A percentile compares a stretch with the other conserved stretches of the same genome.
Conservation (phyloP, 495 filamentous ascomycete genomes). For the Poronia punctata region DNA sequence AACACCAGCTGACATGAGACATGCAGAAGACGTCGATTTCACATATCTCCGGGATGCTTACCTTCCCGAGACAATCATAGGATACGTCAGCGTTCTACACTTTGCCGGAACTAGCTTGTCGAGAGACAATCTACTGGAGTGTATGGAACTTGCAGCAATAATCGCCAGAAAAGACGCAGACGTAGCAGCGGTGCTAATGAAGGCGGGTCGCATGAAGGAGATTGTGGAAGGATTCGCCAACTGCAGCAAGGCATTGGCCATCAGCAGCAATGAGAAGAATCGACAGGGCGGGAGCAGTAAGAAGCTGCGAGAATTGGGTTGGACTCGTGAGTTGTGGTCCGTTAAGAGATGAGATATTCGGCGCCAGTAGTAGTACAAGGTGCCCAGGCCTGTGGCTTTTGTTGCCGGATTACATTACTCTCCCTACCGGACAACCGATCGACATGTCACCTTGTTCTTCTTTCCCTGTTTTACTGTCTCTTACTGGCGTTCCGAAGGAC, state of each 20-base stretch:
- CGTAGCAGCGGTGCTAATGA: slow-evolving; percentile 57
- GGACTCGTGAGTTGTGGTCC: slow-evolving; percentile 47
- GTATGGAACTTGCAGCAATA: slow-evolving; percentile 68
- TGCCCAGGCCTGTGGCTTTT: neutral
- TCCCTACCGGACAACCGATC: no score
- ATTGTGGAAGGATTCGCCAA: slow-evolving; percentile 67
- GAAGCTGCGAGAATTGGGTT: slow-evolving; percentile 49
- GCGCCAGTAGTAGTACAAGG: no score
- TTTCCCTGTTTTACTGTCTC: no score
- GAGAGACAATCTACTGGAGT: slow-evolving; percentile 59
- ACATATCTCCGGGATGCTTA: slow-evolving; percentile 59
- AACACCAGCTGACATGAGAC: neutral
- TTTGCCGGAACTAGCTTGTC: slow-evolving; percentile 57
- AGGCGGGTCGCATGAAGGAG: slow-evolving; percentile 65
- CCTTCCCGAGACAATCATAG: slow-evolving; percentile 73
- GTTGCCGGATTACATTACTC: no score
- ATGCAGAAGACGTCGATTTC: slow-evolving; percentile 35
- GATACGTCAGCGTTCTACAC: slow-evolving; percentile 69
- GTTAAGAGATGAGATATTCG: slow-evolving; percentile 31
- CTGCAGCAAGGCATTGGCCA: slow-evolving; percentile 66
- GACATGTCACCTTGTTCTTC: no score
- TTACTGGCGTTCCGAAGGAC: slow-evolving; percentile 2
- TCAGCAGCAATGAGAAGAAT: slow-evolving; percentile 48
- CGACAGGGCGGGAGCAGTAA: slow-evolving; percentile 31
- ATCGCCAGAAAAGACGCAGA: slow-evolving; percentile 61